Evolutionary conservation across 2,329 filamentous ascomycete genomes (phyloP), one percentile per base, ranked within the genome.

Genomic region (Stagonosporopsis vannaccii): DNA sequence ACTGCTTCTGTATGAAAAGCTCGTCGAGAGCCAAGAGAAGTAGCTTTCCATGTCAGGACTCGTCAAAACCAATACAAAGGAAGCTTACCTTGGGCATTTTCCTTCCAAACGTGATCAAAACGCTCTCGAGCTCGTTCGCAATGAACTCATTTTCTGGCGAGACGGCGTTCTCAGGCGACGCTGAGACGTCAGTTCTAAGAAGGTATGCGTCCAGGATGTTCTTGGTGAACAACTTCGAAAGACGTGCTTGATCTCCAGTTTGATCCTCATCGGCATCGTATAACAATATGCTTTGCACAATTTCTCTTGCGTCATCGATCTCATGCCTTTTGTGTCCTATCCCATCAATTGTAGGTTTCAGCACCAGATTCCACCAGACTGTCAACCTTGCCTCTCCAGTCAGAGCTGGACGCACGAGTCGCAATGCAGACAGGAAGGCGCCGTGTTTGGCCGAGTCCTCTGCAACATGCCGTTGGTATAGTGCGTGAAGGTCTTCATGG

Each of bases 281-380:
- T 1, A 85, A 80, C 44, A 93, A 75, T 43, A 91, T 81, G 39
- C 85, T 84, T 61, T 89, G 80, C 7, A 91, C 76, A 51, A 86
- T 84, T n/a, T 84, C 83, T 48, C 87, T 81, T 1, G 85, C 85
- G 72, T 91, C 89, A 30, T 83, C 80, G 36, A 90, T 82, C 51
- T 89, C 79, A 6, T 80, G 82, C 66, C 87, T 87, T 67, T 90
- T 87, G 49, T 85, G 81, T 13, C 82, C 83, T 9, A 88, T 76
- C 44, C 83, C 79, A 58, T 86, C 77, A 58, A 86, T 71, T 13
- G 85, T 81, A 0, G 87, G 85, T 41, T 81, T 80, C 19, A 87
- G 75, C 13, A 88, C 79, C 60, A 84, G 77, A 41, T 90, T 85
- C 83, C 90, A 92, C 91, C 91, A 95, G 56, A 87, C 82, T 51